phyloP scores from a whole-genome alignment of 2,329 filamentous ascomycete genomes.

The Anthostomella pinea region DNA sequence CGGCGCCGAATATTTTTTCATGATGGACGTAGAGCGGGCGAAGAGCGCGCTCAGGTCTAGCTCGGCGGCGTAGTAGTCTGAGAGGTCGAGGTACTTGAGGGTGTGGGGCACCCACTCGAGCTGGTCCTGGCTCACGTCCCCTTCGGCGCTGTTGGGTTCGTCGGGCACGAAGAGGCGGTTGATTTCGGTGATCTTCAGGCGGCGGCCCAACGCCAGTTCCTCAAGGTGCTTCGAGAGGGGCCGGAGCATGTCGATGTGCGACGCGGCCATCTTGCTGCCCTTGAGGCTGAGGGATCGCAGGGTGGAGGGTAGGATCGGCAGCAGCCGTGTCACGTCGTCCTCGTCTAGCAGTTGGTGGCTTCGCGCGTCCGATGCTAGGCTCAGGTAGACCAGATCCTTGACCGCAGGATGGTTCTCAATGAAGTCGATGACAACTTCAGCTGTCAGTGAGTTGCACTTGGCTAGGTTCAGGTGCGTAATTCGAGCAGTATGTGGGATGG shows the following conservation, averaged over 20 bases:
- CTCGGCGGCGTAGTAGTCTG: constrained; percentile 62
- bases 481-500: constrained; percentile 67
- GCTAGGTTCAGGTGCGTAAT: constrained; percentile 77
- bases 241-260: constrained; percentile 62
- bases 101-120: constrained; percentile 52
- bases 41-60: constrained; percentile 57
- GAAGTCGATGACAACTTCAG: constrained; percentile 66
- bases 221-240: constrained; percentile 70
- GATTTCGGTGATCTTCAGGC: constrained; percentile 63
- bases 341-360: constrained; percentile 69
- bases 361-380: constrained; percentile 68
- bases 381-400: constrained; percentile 66
- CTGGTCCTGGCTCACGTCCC: constrained; percentile 32
- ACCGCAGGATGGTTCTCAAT: constrained; percentile 68
- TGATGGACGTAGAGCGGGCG: constrained; percentile 50
- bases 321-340: constrained; percentile 61
- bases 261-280: constrained; percentile 65
- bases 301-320: constrained; percentile 63
- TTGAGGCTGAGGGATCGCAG: constrained; percentile 74
- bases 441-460: constrained; percentile 69
- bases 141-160: constrained; percentile 29
- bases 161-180: constrained; percentile 60
- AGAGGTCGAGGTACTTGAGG: constrained; percentile 74
- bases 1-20: constrained; percentile 60
- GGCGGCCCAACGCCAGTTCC: constrained; percentile 70